These are phyloP conservation scores for Megacollybia platyphylla DNA, from an alignment of 1,284 basidiomycete species.

Conservation along the genomic window DNA sequence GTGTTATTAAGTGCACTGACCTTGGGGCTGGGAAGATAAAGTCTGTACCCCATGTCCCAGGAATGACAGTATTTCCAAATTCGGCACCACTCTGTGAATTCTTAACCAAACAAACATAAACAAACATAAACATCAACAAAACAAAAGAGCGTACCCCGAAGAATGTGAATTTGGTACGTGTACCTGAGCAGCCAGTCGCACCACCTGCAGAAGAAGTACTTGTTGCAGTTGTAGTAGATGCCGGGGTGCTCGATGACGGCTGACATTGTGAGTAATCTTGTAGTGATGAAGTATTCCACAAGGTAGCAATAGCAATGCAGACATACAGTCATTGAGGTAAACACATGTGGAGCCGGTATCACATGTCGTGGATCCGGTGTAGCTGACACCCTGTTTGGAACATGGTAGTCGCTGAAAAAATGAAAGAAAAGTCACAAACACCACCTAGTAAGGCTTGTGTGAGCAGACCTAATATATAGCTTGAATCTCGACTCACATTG, in stretches of 20 bases:
- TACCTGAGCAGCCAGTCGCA: constrained; percentile 14
- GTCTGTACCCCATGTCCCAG: constrained; percentile 25
- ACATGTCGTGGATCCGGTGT: constrained; percentile 21
- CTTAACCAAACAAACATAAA: too few species aligned
- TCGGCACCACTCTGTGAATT: constrained; percentile 39
- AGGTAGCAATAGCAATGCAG: neutral
- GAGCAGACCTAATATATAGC: too few species aligned
- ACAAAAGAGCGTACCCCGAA: constrained; percentile 42
- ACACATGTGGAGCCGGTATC: constrained; percentile 21
- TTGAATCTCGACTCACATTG: constrained; percentile 22
- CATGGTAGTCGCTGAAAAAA: neutral
- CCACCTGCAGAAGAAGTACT: constrained; percentile 10
- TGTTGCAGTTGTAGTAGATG: constrained; percentile 7
- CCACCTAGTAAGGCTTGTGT: constrained; percentile 2
- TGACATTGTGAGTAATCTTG: constrained; percentile 28
- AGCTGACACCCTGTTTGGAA: constrained; percentile 18
- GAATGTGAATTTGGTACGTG: constrained; percentile 43
- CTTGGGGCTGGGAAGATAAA: constrained; percentile 10
- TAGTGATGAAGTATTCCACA: neutral
- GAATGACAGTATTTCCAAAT: constrained; percentile 32
- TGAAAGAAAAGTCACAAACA: neutral
- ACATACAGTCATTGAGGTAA: constrained; percentile 20
- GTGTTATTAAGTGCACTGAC: constrained; percentile 5
- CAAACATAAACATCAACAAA: too few species aligned
- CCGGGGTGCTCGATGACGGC: constrained; percentile 11